Conservation (phyloP, 169 alveolate genomes). For the Eimeria sp. region DNA sequence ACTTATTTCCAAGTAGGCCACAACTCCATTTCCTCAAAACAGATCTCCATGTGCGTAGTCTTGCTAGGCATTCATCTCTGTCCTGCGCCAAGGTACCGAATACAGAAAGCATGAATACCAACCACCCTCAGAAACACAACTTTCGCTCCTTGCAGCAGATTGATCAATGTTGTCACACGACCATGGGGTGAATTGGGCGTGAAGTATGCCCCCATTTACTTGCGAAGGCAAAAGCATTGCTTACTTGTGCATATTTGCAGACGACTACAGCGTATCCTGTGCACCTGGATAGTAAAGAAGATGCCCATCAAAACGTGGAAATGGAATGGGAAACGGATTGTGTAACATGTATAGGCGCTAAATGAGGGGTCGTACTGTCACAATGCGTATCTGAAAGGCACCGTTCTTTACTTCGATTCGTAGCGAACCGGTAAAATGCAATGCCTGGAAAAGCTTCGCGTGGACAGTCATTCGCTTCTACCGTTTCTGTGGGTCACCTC, state of each 20-base stretch:
- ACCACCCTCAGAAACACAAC: not conserved
- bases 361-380: too few relatives aligned
- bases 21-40: constrained; percentile 59
- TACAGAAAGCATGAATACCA: not conserved
- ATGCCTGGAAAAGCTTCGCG: not conserved
- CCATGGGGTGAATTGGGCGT: not conserved
- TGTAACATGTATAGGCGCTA: not conserved
- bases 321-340: not conserved
- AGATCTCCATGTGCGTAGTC: constrained; percentile 55
- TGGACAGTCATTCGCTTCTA: not conserved
- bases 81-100: not conserved
- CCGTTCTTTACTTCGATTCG: not conserved
- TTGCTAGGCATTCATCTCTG: constrained; percentile 47
- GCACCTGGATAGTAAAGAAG: constrained; percentile 15
- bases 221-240: not conserved
- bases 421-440: not conserved
- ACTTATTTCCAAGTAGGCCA: constrained; percentile 18
- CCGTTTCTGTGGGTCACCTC: not conserved
- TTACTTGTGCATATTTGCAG: constrained; percentile 75
- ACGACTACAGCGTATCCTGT: constrained; percentile 72
- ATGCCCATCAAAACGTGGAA: not conserved
- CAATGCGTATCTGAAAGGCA: not conserved
- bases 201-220: not conserved
- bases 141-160: not conserved
- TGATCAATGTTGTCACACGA: not conserved